These are phyloP conservation scores for Agrostemma githago DNA, from an alignment of 148 eudicot genomes.

Conservation along the genomic window DNA sequence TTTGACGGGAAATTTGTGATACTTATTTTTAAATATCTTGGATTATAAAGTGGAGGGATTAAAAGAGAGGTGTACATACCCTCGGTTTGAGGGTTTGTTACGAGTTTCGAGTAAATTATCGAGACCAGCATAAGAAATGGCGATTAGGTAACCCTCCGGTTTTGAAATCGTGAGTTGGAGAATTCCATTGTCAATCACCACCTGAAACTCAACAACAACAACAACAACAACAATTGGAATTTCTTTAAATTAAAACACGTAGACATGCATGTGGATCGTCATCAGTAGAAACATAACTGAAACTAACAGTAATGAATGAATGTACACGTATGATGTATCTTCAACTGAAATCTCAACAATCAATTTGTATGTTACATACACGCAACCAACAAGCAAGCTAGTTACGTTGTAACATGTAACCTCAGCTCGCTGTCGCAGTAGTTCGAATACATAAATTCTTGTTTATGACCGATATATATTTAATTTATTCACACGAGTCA, in stretches of 20 bases:
- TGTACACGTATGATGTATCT: neutral
- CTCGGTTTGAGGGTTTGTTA: slow-evolving; percentile 35
- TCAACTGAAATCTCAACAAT: neutral
- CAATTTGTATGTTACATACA: neutral
- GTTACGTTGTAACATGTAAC: too few relatives aligned
- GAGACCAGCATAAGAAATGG: slow-evolving; percentile 33
- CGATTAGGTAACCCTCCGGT: slow-evolving; percentile 40
- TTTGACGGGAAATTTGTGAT: too few relatives aligned
- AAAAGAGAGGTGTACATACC: slow-evolving; percentile 24
- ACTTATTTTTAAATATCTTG: too few relatives aligned
- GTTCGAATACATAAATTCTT: too few relatives aligned
- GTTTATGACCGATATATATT: too few relatives aligned
- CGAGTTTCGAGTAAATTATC: slow-evolving; percentile 39
- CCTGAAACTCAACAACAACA: slow-evolving; percentile 24
- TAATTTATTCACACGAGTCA: too few relatives aligned
- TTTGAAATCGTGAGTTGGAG: slow-evolving; percentile 36
- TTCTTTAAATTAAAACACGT: neutral
- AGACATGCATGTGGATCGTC: neutral
- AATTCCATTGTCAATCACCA: slow-evolving; percentile 46
- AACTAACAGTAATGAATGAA: too few relatives aligned
- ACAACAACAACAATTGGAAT: too few relatives aligned
- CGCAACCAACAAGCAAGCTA: too few relatives aligned
- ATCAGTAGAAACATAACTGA: neutral
- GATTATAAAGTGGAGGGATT: too few relatives aligned
- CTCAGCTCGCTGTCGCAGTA: too few relatives aligned